Base-by-base conservation (phyloP, 345 rosid genomes). In the Rubroshorea leprosula region DNA sequence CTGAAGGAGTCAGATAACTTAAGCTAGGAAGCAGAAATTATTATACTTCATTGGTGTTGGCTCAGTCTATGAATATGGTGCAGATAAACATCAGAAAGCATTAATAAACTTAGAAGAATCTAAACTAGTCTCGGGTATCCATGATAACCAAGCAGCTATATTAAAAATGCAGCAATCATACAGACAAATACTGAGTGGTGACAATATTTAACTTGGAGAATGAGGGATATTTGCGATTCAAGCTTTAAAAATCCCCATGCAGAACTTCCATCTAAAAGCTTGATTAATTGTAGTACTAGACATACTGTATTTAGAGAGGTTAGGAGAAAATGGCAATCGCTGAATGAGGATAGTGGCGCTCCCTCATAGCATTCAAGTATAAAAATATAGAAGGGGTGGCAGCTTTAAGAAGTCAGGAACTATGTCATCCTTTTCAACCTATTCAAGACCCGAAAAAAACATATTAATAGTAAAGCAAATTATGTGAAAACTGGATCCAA, bases 371-470 rank as follows among this genome's bases (percentile, higher is more conserved):
- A 26, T 55, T 59, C 60, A 26, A 14, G 46, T 39, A 49, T 41
- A 46, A 43, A 23, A 46, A 31, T 12, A 9, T 6, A 56, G 55
- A 7, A 27, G 48, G 6, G 94, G 90, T 4, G 98, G 98, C 49
- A 92, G 77, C 49, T 79, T 58, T 62, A 92, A 74, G 68, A 92
- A 78, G 73, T 80, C 81, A 51, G 87, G 79, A 50, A 89, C 77
- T 59, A 82, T 60, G 67, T 75, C 85, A 78, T 92, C 97, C 68
- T 77, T 83, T 57, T 75, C 71, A 56, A 89, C 98, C 97, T 92
- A 51, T 61, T 72, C 39, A 45, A 58, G 48, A 45, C 21, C 47
- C 54, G 64, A 59, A 35, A 35, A 1, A 4, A 52, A 44, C 22
- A n/a, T n/a, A n/a, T n/a, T n/a, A n/a, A n/a, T n/a, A n/a, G n/a